phyloP scores from a whole-genome alignment of 2,329 filamentous ascomycete genomes.

The Neopestalotiopsis sp. region DNA sequence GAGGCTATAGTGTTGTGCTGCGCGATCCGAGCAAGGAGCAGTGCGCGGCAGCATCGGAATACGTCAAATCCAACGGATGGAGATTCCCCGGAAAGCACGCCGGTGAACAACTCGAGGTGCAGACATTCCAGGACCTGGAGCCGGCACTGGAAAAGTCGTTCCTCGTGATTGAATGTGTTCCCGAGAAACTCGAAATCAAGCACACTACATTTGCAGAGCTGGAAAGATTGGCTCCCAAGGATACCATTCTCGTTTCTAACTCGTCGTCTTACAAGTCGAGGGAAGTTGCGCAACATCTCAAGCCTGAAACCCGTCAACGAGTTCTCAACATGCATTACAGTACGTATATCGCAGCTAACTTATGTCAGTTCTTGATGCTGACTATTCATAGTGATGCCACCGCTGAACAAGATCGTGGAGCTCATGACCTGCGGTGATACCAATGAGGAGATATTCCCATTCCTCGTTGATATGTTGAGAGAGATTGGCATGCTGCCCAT shows the following conservation, averaged over 20 bases:
- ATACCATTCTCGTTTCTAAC: conserved; percentile 37
- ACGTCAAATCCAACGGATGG: conserved; percentile 42
- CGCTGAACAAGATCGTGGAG: conserved; percentile 37
- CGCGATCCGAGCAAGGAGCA: conserved; percentile 45
- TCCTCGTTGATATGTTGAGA: conserved; percentile 32
- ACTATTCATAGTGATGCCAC: conserved; percentile 31
- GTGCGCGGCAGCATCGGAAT: conserved; percentile 41
- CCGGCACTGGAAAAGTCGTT: conserved; percentile 15
- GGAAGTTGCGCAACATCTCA: conserved; percentile 30
- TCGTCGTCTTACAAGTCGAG: conserved; percentile 35
- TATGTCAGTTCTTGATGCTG: background rate
- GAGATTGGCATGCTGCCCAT: conserved; percentile 34
- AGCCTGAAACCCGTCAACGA: conserved; percentile 26
- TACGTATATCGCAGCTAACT: background rate
- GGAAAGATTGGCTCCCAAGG: conserved; percentile 30
- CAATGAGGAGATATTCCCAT: conserved; percentile 32
- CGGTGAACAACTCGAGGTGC: conserved; percentile 2
- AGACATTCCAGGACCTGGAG: conserved; percentile 15
- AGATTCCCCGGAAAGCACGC: conserved; percentile 28
- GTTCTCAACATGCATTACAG: conserved; percentile 40
- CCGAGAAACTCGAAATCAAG: conserved; percentile 37
- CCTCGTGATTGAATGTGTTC: conserved; percentile 37
- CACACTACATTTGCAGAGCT: conserved; percentile 31
- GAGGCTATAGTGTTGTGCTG: conserved; percentile 47
- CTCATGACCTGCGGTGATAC: conserved; percentile 40